Evolutionary conservation across 2,329 filamentous ascomycete species (phyloP).

Genomic region (Tolypocladium paradoxum): DNA sequence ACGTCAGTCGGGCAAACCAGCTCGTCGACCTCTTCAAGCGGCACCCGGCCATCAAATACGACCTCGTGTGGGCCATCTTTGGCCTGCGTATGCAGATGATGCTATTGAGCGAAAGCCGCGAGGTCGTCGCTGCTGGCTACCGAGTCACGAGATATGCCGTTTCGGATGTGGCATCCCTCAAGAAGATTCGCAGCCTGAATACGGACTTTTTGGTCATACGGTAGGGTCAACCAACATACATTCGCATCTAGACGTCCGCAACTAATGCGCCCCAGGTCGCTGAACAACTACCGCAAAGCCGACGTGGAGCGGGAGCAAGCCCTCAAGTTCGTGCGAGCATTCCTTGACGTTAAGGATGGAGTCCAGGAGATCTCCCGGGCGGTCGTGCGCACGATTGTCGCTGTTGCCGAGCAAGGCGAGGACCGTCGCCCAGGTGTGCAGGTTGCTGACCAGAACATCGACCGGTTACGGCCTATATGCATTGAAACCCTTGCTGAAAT

Average conservation of each 20-base stretch:
- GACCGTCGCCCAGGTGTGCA: constrained; percentile 74
- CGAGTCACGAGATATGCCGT: constrained; percentile 89
- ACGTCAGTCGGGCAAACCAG: constrained; percentile 83
- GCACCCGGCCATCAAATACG: constrained; percentile 88
- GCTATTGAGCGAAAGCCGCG: constrained; percentile 88
- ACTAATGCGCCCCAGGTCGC: constrained; percentile 39
- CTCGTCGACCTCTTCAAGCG: constrained; percentile 95
- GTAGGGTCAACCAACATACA: constrained; percentile 7
- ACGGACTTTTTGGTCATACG: constrained; percentile 84
- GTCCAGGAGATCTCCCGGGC: constrained; percentile 78
- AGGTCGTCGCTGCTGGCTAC: constrained; percentile 92
- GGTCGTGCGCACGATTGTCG: constrained; percentile 79
- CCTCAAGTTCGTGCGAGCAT: constrained; percentile 89
- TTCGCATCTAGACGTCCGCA: background rate
- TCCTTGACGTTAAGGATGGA: constrained; percentile 90
- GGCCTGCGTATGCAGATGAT: constrained; percentile 89
- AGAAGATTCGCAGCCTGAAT: constrained; percentile 76
- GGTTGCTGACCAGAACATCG: constrained; percentile 58
- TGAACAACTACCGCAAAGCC: constrained; percentile 94
- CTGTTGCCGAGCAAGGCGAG: constrained; percentile 79
- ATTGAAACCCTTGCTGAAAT: constrained; percentile 90
- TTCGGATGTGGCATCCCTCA: constrained; percentile 79
- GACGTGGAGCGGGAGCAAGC: constrained; percentile 95
- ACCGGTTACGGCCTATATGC: constrained; percentile 80
- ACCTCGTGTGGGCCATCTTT: constrained; percentile 92